A percentile compares a stretch with the other conserved stretches of the same genome.
Conservation (phyloP, 1,139 yeast species). For the Hansenula lynferdii region DNA sequence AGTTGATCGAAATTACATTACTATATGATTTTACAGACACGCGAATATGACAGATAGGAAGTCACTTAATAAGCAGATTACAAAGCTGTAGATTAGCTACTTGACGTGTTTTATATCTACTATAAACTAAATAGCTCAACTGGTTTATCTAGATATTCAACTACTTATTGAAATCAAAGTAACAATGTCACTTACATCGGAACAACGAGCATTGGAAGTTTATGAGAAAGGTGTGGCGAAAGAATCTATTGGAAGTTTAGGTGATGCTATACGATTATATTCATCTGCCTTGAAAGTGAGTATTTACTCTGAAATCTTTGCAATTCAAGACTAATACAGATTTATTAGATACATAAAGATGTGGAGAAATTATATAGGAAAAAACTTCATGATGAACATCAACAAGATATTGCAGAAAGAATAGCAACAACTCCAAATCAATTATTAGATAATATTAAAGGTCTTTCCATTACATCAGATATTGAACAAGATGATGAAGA, state of each 20-base stretch:
- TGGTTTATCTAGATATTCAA: too few relatives aligned
- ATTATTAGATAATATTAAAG: slow-evolving; percentile 30
- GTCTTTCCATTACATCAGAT: slow-evolving; percentile 30
- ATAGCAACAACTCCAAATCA: slow-evolving; percentile 11
- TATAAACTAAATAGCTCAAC: too few relatives aligned
- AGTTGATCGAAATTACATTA: too few relatives aligned
- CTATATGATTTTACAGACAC: too few relatives aligned
- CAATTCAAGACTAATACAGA: slow-evolving; percentile 6
- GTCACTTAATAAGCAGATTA: too few relatives aligned
- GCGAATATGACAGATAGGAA: too few relatives aligned
- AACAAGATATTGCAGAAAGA: slow-evolving; percentile 16
- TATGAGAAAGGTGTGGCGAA: slow-evolving; percentile 71
- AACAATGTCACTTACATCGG: slow-evolving; percentile 7
- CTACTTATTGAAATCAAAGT: too few relatives aligned
- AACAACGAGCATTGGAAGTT: slow-evolving; percentile 44
- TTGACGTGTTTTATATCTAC: too few relatives aligned
- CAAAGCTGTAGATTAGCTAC: too few relatives aligned
- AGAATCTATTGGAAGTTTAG: slow-evolving; percentile 69
- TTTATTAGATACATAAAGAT: slow-evolving; percentile 42
- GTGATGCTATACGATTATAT: slow-evolving; percentile 75
- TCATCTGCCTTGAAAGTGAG: slow-evolving; percentile 57
- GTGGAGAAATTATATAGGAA: slow-evolving; percentile 69
- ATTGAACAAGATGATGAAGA: slow-evolving; percentile 28
- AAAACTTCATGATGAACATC: slow-evolving; percentile 32
- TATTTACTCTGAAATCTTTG: slow-evolving; percentile 2